Percentiles rank a stretch among this genome's conserved stretches.
Conservation (phyloP, 1,284 basidiomycete genomes). For the Leucoagaricus sp. region DNA sequence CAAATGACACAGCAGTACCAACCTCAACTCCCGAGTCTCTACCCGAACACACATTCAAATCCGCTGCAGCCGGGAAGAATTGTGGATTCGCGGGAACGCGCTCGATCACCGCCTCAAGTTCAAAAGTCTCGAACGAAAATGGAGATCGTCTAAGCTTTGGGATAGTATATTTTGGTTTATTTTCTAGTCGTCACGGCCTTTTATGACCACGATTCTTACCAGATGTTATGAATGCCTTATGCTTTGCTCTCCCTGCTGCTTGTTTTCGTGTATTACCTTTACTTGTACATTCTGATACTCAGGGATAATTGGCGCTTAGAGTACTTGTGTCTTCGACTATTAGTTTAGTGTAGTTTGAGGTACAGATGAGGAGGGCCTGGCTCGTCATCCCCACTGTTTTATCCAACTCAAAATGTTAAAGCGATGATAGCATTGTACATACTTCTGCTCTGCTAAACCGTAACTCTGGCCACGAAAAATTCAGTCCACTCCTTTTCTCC, state of each 20-base stretch:
- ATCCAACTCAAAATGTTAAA: too few species aligned
- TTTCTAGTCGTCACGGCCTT: too few species aligned
- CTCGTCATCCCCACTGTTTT: background rate
- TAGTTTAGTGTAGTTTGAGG: conserved; percentile 5
- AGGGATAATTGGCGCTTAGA: too few species aligned
- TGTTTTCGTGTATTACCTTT: too few species aligned
- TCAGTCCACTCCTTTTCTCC: conserved; percentile 83
- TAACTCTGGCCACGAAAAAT: conserved; percentile 73
- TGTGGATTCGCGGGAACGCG: background rate
- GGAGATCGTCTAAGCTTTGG: conserved; percentile 6
- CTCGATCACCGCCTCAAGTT: background rate
- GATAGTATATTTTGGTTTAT: background rate
- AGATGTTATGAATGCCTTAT: too few species aligned
- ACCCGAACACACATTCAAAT: conserved; percentile 1
- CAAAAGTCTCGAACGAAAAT: conserved; percentile 4
- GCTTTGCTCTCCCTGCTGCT: too few species aligned
- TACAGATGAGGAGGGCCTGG: background rate
- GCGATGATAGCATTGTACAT: too few species aligned
- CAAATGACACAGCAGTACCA: background rate
- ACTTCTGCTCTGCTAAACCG: conserved; percentile 27
- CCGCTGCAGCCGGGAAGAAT: background rate
- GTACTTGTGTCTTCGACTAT: too few species aligned
- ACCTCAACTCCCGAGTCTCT: background rate
- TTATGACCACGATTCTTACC: too few species aligned
- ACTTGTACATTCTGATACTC: too few species aligned